Percentiles rank a stretch among this genome's conserved stretches.
phyloP scores from a whole-genome alignment of 202 grass and related monocot genomes.

The Carex arenaria region DNA sequence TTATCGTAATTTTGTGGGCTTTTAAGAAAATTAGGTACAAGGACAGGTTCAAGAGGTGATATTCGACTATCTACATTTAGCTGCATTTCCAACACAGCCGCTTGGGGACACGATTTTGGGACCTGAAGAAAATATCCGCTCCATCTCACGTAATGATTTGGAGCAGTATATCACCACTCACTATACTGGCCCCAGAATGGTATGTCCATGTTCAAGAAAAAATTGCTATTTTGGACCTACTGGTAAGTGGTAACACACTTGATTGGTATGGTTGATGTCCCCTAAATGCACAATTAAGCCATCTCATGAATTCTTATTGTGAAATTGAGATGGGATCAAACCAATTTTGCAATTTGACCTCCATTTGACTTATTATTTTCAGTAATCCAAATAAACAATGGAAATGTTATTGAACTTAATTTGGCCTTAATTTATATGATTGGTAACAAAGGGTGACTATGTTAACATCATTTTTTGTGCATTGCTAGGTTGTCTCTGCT shows the following conservation, averaged over 20 bases:
- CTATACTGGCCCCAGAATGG: slow-evolving; percentile 83
- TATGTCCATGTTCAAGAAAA: slow-evolving; percentile 24
- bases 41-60: slow-evolving; percentile 91
- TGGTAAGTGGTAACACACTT: background rate
- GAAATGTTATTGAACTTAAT: background rate
- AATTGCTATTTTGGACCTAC: background rate
- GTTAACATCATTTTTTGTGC: background rate
- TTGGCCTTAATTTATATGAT: background rate
- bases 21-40: slow-evolving; percentile 67
- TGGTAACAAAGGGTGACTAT: background rate
- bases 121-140: slow-evolving; percentile 68
- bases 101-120: slow-evolving; percentile 96
- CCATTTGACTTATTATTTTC: background rate
- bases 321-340: background rate
- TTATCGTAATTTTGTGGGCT: slow-evolving; percentile 13
- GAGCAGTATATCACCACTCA: slow-evolving; percentile 84
- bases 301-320: background rate
- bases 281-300: background rate
- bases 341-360: background rate
- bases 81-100: slow-evolving; percentile 70
- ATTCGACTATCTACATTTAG: slow-evolving; percentile 92
- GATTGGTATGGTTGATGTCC: background rate
- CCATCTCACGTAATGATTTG: slow-evolving; percentile 66
- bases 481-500: slow-evolving; percentile 82
- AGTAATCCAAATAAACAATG: slow-evolving; percentile 16